Base-by-base conservation (phyloP, 2,329 filamentous ascomycete genomes). In the Eutypa lata region DNA sequence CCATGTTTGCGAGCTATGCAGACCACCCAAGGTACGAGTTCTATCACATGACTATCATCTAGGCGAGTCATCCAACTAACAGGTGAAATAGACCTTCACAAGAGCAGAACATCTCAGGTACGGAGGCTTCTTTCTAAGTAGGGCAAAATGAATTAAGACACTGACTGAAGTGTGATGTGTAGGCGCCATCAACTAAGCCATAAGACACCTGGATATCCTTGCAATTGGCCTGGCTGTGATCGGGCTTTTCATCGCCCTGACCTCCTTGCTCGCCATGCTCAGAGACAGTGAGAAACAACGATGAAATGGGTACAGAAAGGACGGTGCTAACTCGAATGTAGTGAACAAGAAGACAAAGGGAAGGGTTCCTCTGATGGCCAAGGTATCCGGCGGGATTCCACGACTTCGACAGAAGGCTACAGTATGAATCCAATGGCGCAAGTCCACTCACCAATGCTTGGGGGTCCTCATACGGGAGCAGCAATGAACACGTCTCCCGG, bases 181-280 rank as follows among this genome's bases (percentile, higher is more conserved):
- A 84, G 83, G 61, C 80, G 83, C 50, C 83, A 86, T 65, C 79
- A 86, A 65, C 68, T 84, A 38, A 83, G 81, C 59, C 83, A 86
- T 64, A 73, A 78, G 52, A 77, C 74, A 49, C 80, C 83, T 24
- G 73, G 74, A 43, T 76, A 77, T 59, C 68, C 69, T 37, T 87
- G 83, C 56, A 71, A 67, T 2, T 73, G 77, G 52, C 73, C 76
- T 16, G 76, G 79, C 38, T 87, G 83, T 63, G 80, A 78, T 38
- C 78, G 77, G 55, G 71, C 74, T 14, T 86, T 87, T 56, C 77
- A 84, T 57, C 76, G 83, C 50, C 75, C 77, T 45, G 83, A 87
- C 64, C 68, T 87, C 11, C 72, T 86, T 18, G 73, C 79, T n/a
- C 78, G 83, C 37, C 83, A 87, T 60, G 66, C 74, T 53, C 72